Conservation (phyloP, 2,329 filamentous ascomycete species). For the Sporothrix brunneoviolacea region DNA sequence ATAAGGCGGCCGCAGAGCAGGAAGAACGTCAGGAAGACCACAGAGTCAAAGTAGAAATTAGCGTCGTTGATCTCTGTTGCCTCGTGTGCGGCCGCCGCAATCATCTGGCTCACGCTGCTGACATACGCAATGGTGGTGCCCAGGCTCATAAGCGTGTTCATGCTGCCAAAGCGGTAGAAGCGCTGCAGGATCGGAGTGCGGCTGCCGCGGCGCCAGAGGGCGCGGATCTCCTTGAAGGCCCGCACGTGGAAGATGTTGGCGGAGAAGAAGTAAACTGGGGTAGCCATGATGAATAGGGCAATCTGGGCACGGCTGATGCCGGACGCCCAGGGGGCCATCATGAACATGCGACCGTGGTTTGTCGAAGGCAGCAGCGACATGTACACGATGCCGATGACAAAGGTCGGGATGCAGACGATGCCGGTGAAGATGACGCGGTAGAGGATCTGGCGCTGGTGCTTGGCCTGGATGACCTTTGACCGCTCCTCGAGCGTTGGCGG, state of each 20-base stretch:
- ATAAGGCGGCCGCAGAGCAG: conserved; percentile 67
- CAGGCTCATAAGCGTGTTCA: conserved; percentile 89
- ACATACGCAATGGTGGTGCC: conserved; percentile 85
- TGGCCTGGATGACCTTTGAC: conserved; percentile 62
- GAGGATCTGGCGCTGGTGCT: conserved; percentile 62
- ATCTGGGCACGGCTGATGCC: conserved; percentile 74
- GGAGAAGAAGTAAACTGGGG: conserved; percentile 79
- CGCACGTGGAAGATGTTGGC: conserved; percentile 79
- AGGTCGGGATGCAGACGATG: conserved; percentile 69
- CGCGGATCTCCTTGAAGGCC: conserved; percentile 69
- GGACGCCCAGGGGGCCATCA: conserved; percentile 64
- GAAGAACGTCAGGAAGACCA: conserved; percentile 87
- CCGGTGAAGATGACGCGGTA: conserved; percentile 64
- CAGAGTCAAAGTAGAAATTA: conserved; percentile 80
- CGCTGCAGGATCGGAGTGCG: conserved; percentile 64
- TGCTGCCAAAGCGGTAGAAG: conserved; percentile 91
- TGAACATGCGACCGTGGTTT: conserved; percentile 52
- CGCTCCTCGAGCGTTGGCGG: conserved; percentile 79
- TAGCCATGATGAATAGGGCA: conserved; percentile 72
- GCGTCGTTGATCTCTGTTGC: conserved; percentile 36
- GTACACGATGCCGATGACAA: conserved; percentile 82
- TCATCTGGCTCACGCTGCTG: conserved; percentile 71
- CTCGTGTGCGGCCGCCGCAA: conserved; percentile 48
- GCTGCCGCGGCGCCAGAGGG: conserved; percentile 72
- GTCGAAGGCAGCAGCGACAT: conserved; percentile 69